These are phyloP conservation scores for Salix dunnii DNA, from an alignment of 345 rosid genomes.

Conservation along the genomic window DNA sequence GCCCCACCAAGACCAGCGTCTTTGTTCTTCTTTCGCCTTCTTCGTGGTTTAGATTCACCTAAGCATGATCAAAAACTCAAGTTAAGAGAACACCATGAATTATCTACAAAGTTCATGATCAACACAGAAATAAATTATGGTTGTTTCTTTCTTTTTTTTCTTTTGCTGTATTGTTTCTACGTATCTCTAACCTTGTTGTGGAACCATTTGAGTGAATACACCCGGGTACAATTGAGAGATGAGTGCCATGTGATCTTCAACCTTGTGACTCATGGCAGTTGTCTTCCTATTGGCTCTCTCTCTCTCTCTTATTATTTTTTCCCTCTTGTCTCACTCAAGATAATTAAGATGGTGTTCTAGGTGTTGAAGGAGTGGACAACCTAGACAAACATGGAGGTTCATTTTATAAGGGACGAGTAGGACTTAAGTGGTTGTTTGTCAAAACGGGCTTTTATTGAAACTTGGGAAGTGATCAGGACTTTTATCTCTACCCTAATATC, in stretches of 20 bases:
- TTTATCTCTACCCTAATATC: conserved; percentile 1
- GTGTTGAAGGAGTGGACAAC: background rate
- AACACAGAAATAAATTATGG: background rate
- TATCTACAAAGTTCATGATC: background rate
- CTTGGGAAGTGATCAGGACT: conserved; percentile 7
- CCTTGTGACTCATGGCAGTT: conserved; percentile 21
- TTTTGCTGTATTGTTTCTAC: no score
- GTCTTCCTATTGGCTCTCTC: background rate
- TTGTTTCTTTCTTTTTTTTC: background rate
- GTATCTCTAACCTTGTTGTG: conserved; percentile 51
- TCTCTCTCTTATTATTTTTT: background rate
- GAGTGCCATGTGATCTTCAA: conserved; percentile 45
- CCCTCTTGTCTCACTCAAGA: background rate
- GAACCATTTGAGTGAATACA: conserved; percentile 40
- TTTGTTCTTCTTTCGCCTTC: conserved; percentile 58
- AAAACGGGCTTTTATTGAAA: background rate
- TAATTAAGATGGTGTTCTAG: background rate
- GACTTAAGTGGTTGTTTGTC: conserved; percentile 1
- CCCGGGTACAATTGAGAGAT: conserved; percentile 59
- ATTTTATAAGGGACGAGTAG: conserved; percentile 12
- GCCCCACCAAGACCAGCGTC: conserved; percentile 26
- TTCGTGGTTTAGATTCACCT: conserved; percentile 50
- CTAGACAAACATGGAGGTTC: background rate
- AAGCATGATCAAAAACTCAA: conserved; percentile 9
- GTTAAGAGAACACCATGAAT: background rate